Conservation (phyloP, 2,329 filamentous ascomycete species). For the Diaporthe sp. region DNA sequence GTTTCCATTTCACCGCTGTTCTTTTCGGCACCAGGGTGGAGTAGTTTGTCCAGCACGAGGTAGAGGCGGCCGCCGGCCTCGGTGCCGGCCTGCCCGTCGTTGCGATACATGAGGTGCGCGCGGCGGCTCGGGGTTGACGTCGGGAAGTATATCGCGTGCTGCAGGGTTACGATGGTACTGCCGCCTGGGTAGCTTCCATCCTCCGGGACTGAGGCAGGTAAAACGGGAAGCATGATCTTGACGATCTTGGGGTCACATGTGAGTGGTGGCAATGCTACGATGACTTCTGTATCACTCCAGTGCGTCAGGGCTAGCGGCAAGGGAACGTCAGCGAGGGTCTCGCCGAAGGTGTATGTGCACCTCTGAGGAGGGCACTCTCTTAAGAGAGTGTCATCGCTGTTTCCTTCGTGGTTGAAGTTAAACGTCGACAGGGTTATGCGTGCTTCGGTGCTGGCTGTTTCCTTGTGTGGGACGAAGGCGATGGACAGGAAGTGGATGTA, state of each 20-base stretch:
- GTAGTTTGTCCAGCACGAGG: neutral
- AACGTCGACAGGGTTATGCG: neutral
- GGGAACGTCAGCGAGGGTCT: neutral
- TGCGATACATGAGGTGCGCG: neutral
- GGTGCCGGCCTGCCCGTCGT: neutral
- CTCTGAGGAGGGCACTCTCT: neutral
- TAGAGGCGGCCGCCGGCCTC: neutral
- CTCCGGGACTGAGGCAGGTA: neutral
- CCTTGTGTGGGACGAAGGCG: neutral
- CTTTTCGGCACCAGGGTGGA: neutral
- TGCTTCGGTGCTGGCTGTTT: neutral
- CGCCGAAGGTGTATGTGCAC: neutral
- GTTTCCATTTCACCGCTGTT: too few relatives aligned
- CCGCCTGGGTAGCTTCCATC: neutral
- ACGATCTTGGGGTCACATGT: constrained; percentile 14
- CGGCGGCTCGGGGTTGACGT: neutral
- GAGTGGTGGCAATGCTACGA: constrained; percentile 9
- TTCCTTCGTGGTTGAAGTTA: neutral
- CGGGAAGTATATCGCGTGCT: neutral
- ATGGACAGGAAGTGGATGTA: constrained; percentile 14
- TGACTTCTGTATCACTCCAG: constrained; percentile 4
- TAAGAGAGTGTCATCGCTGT: neutral
- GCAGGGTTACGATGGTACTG: neutral
- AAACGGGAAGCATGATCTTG: neutral
- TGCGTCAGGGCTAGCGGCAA: constrained; percentile 6